Conservation (phyloP, 2,329 filamentous ascomycete genomes). For the Aspergillus hortae region DNA sequence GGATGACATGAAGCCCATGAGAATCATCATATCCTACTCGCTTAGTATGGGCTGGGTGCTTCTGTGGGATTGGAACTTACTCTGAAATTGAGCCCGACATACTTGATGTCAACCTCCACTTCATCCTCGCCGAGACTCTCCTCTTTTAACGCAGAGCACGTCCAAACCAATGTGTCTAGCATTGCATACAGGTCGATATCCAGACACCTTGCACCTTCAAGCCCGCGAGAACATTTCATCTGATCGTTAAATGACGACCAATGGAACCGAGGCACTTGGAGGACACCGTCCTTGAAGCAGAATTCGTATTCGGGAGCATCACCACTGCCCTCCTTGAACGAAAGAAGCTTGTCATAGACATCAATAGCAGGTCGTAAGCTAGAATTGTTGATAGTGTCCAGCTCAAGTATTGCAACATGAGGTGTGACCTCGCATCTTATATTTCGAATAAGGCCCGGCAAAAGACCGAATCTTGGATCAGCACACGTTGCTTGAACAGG, state of each 20-base stretch:
- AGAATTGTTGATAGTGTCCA: constrained; percentile 6
- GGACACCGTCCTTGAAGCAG: constrained; percentile 3
- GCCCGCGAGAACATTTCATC: neutral
- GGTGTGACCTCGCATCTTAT: constrained; percentile 7
- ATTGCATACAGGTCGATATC: constrained; percentile 9
- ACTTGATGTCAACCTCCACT: constrained; percentile 34
- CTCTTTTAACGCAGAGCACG: neutral
- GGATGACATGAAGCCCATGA: constrained; percentile 27
- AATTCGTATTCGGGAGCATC: constrained; percentile 11
- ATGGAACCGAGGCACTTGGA: constrained; percentile 9
- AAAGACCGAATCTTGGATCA: constrained; percentile 10
- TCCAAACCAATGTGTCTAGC: constrained; percentile 9
- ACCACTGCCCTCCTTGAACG: neutral
- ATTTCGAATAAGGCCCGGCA: constrained; percentile 11
- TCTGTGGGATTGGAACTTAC: constrained; percentile 5
- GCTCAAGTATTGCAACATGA: constrained; percentile 11
- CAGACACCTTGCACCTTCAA: neutral
- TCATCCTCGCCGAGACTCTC: constrained; percentile 12
- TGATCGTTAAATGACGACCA: constrained; percentile 8
- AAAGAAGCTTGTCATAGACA: constrained; percentile 6
- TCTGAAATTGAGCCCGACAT: constrained; percentile 30
- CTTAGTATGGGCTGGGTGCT: neutral
- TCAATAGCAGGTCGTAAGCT: constrained; percentile 2
- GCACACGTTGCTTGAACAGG: constrained; percentile 7
- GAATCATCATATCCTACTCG: constrained; percentile 26